These are phyloP conservation scores for Aspergillus udagawae DNA, from an alignment of 2,329 filamentous ascomycete species.

Conservation along the genomic window DNA sequence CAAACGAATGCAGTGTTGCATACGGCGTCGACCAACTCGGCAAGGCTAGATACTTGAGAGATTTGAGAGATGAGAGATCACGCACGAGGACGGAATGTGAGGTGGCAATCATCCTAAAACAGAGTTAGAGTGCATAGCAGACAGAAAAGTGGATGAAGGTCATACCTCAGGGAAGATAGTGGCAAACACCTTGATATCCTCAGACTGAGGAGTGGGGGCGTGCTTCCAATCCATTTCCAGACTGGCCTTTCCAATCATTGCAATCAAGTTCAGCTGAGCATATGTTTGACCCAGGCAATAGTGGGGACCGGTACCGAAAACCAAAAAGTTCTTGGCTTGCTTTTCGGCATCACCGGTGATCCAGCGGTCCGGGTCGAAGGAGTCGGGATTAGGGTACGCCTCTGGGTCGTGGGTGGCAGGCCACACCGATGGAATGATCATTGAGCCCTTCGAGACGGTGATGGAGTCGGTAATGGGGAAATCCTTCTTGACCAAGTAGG, in stretches of 20 bases:
- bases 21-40: neutral
- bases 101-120: slow-evolving; percentile 72
- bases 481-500: slow-evolving; percentile 88
- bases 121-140: slow-evolving; percentile 17
- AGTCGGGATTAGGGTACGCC: slow-evolving; percentile 83
- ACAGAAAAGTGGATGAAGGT: slow-evolving; percentile 1
- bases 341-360: slow-evolving; percentile 84
- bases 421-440: slow-evolving; percentile 91
- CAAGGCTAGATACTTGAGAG: neutral
- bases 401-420: slow-evolving; percentile 88
- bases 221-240: slow-evolving; percentile 87
- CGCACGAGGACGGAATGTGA: slow-evolving; percentile 59
- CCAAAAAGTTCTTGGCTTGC: slow-evolving; percentile 92
- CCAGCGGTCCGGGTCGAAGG: slow-evolving; percentile 87
- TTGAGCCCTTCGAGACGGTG: slow-evolving; percentile 90
- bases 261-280: slow-evolving; percentile 80
- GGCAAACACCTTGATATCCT: slow-evolving; percentile 97
- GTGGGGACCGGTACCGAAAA: slow-evolving; percentile 93
- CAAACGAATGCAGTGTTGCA: neutral
- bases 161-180: slow-evolving; percentile 91
- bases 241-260: slow-evolving; percentile 86
- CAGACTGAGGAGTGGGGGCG: slow-evolving; percentile 73
- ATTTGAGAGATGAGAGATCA: slow-evolving; percentile 17
- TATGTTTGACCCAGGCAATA: slow-evolving; percentile 96
- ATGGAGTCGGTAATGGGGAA: slow-evolving; percentile 87